Conservation (phyloP, 805 yeast genomes). For the Saccharomycopsis fermentans region DNA sequence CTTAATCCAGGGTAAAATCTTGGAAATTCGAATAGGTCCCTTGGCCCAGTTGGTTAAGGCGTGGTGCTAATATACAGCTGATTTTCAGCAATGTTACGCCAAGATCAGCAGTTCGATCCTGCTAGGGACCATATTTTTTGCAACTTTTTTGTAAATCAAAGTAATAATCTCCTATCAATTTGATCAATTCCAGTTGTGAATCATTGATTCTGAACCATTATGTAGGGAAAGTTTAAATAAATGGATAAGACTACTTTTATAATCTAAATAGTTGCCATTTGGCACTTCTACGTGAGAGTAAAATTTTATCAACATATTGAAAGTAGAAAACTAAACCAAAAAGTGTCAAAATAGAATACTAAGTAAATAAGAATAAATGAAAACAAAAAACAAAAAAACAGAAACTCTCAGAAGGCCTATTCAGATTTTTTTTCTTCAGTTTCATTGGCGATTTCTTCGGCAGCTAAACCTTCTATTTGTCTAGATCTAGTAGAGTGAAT, state of each 20-base stretch:
- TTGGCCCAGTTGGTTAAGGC: slow-evolving; percentile 36
- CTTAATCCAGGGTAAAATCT: too few species aligned
- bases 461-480: slow-evolving; percentile 15
- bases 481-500: slow-evolving; percentile 14
- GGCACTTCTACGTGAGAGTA: too few species aligned
- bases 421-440: slow-evolving; percentile 1
- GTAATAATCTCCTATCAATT: not conserved
- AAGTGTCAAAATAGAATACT: too few species aligned
- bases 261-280: too few species aligned
- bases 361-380: too few species aligned
- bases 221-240: too few species aligned
- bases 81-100: slow-evolving; percentile 22
- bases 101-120: slow-evolving; percentile 81
- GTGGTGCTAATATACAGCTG: slow-evolving; percentile 28
- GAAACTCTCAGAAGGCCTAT: not conserved
- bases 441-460: slow-evolving; percentile 6
- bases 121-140: slow-evolving; percentile 55
- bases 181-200: too few species aligned
- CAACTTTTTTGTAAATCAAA: not conserved
- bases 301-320: too few species aligned
- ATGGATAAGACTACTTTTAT: too few species aligned
- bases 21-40: slow-evolving; percentile 28
- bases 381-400: not conserved
- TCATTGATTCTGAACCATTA: too few species aligned
- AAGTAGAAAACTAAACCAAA: too few species aligned